Evolutionary conservation across 2,329 filamentous ascomycete genomes (phyloP).

Genomic region (Aspergillus oerlinghausenensis): DNA sequence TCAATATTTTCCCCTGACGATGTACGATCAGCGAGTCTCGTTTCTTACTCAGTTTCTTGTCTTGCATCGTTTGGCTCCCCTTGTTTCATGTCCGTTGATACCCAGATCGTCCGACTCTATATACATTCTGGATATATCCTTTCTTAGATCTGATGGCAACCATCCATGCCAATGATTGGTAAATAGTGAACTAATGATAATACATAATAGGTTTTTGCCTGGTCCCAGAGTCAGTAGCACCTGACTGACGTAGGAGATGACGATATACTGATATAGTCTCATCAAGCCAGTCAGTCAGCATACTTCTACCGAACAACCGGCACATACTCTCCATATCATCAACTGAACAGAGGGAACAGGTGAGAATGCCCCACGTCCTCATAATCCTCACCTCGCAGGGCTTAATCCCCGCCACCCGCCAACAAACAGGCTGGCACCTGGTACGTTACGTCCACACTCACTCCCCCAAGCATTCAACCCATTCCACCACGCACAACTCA

Average conservation of each 20-base stretch:
- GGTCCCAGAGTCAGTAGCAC: background rate
- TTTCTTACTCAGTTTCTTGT: background rate
- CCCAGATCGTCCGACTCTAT: constrained; percentile 1
- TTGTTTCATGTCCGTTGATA: background rate
- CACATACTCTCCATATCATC: background rate
- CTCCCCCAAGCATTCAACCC: too few relatives aligned
- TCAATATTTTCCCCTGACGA: background rate
- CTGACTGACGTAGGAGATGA: background rate
- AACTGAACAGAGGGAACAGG: background rate
- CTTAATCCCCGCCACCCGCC: constrained; percentile 35
- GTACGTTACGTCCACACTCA: constrained; percentile 33
- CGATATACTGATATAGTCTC: background rate
- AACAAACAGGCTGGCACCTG: constrained; percentile 64
- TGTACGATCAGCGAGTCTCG: background rate
- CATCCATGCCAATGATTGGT: background rate
- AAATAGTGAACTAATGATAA: background rate
- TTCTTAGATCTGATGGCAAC: background rate
- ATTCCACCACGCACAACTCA: background rate
- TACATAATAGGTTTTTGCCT: background rate
- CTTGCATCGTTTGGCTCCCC: background rate
- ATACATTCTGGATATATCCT: background rate
- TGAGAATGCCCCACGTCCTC: constrained; percentile 52
- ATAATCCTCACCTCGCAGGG: constrained; percentile 61
- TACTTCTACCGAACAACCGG: background rate
- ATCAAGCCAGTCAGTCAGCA: background rate